Percentiles rank a stretch among this genome's conserved stretches.
Evolutionary conservation across 116 monocot genomes (phyloP).

Genomic region (Posidonia oceanica): DNA sequence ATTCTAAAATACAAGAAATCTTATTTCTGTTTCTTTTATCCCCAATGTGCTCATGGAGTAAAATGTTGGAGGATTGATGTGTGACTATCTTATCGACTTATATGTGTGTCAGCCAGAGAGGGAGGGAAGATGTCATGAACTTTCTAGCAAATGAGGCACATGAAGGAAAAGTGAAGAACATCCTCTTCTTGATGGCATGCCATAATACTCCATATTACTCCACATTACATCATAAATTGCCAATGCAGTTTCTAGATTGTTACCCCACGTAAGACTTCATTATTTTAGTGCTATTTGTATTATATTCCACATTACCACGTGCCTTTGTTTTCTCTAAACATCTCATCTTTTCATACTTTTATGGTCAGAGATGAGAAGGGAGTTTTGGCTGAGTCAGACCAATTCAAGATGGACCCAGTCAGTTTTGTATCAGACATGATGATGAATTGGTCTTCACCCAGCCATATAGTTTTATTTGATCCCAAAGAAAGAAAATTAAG

Average conservation of each 20-base stretch:
- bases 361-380: slow-evolving; percentile 35
- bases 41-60: background rate
- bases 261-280: slow-evolving; percentile 52
- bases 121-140: slow-evolving; percentile 92
- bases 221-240: slow-evolving; percentile 52
- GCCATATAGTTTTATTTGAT: slow-evolving; percentile 77
- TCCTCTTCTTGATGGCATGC: slow-evolving; percentile 89
- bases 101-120: slow-evolving; percentile 58
- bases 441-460: slow-evolving; percentile 34
- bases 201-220: slow-evolving; percentile 95
- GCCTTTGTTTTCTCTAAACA: background rate
- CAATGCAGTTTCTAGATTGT: slow-evolving; percentile 85
- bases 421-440: slow-evolving; percentile 43
- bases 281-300: background rate
- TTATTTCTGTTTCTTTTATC: background rate
- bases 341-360: slow-evolving; percentile 6
- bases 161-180: slow-evolving; percentile 44
- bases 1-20: too few species aligned
- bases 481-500: slow-evolving; percentile 48
- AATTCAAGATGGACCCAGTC: slow-evolving; percentile 54
- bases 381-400: slow-evolving; percentile 65
- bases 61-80: background rate
- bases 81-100: slow-evolving; percentile 10
- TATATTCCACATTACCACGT: background rate
- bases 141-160: slow-evolving; percentile 67